A percentile compares a stretch with the other conserved stretches of the same genome.
Conservation (phyloP, 768 basidiomycete species). For the Agaricus blazei region DNA sequence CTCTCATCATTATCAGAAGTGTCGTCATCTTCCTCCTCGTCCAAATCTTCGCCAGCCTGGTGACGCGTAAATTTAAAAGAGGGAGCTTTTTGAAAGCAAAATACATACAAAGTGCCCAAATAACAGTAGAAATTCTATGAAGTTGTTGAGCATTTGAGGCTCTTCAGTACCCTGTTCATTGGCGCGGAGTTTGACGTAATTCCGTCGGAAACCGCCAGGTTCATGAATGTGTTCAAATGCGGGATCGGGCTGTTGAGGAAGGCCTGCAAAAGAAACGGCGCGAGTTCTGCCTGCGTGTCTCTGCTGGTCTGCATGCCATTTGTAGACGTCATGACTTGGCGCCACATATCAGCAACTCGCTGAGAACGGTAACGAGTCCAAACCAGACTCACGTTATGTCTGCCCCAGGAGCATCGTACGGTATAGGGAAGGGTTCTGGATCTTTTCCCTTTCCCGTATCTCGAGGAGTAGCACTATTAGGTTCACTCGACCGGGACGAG, state of each 20-base stretch:
- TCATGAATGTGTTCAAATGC: constrained; percentile 91
- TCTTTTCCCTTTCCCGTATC: constrained; percentile 29
- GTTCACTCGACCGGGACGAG: constrained; percentile 2
- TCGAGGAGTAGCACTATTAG: background rate
- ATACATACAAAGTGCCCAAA: constrained; percentile 92
- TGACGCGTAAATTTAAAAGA: background rate
- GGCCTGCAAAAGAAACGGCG: constrained; percentile 64
- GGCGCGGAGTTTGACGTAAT: constrained; percentile 74
- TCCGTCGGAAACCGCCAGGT: constrained; percentile 90
- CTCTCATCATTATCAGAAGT: constrained; percentile 65
- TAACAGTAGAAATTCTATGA: constrained; percentile 90
- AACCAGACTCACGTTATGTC: constrained; percentile 81
- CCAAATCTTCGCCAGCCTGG: constrained; percentile 88
- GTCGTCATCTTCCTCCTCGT: constrained; percentile 76
- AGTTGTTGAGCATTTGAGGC: constrained; percentile 69
- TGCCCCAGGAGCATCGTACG: constrained; percentile 81
- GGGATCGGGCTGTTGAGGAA: constrained; percentile 55
- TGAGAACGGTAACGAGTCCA: background rate
- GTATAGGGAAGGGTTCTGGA: constrained; percentile 78
- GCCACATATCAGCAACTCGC: constrained; percentile 1
- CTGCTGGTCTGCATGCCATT: constrained; percentile 81
- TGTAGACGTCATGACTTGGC: constrained; percentile 83
- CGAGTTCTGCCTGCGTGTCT: constrained; percentile 58
- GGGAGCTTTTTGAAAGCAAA: background rate
- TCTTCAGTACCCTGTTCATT: constrained; percentile 62